These are phyloP conservation scores for Triangularia verruculosa DNA, from an alignment of 2,329 filamentous ascomycete species.

Conservation along the genomic window DNA sequence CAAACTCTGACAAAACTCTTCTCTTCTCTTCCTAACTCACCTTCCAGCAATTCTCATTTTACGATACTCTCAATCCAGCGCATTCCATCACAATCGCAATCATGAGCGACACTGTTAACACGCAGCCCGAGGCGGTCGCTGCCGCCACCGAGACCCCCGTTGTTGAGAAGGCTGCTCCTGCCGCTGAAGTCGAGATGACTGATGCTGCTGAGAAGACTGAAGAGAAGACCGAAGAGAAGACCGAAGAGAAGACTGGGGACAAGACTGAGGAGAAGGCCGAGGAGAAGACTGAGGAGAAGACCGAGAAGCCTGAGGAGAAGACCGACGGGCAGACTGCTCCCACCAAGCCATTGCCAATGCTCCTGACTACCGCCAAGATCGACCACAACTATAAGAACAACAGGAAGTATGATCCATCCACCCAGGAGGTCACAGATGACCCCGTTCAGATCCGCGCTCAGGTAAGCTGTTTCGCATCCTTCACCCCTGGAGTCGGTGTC, in stretches of 20 bases:
- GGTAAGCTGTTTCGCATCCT: constrained; percentile 45
- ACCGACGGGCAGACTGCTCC: constrained; percentile 27
- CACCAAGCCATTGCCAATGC: constrained; percentile 29
- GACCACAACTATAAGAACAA: constrained; percentile 50
- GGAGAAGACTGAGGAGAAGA: constrained; percentile 24
- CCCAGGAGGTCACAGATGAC: constrained; percentile 69
- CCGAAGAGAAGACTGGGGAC: constrained; percentile 29
- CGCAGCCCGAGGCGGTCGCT: constrained; percentile 28
- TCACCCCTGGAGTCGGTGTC: constrained; percentile 3
- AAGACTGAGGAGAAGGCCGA: constrained; percentile 25
- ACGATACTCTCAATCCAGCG: neutral
- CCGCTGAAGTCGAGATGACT: constrained; percentile 25
- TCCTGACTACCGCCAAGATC: constrained; percentile 45
- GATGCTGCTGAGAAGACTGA: constrained; percentile 32
- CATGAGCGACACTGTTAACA: constrained; percentile 37
- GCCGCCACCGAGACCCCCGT: constrained; percentile 20
- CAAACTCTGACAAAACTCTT: neutral
- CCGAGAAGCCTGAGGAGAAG: constrained; percentile 26
- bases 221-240: constrained; percentile 24
- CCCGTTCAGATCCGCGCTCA: constrained; percentile 79
- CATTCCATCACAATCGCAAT: constrained; percentile 18
- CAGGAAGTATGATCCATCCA: constrained; percentile 68
- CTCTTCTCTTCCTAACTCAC: neutral
- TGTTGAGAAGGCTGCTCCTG: constrained; percentile 6
- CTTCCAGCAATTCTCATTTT: neutral